Base-by-base conservation (phyloP, 495 filamentous ascomycete species). In the Hypoxylon lienhwacheense region DNA sequence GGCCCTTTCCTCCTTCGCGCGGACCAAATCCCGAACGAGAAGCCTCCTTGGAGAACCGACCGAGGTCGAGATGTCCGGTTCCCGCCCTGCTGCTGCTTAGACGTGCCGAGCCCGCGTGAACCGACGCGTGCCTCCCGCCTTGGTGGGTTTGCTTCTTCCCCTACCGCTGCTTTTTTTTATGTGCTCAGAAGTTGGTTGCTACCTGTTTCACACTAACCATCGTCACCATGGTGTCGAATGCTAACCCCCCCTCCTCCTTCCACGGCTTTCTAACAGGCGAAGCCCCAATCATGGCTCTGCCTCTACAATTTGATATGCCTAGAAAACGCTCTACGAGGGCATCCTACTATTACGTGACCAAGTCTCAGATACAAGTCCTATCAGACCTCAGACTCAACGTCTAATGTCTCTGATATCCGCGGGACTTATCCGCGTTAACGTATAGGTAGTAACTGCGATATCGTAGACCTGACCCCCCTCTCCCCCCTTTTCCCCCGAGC, bases 111-210 rank as follows among this genome's bases (percentile, higher is more conserved):
- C 26, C 43, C 25, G 49, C 32, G 34, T 44, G 26, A 20, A 21
- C 49, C 25, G 56, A 60, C 49, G 45, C 33, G 39, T 52, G 34
- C 33, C 17, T 28, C 36, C 17, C 36, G 19, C 7, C 21, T 14
- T 16, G 16, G 25, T 41, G 12, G 19, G 34, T 16, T 37, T 50
- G 45, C 37, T 8, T 29, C 44, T 43, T 31, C n/a, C 14, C 45
- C 31, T 29, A 48, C 21, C 32, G 36, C 35, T 26, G 12, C 14
- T 15, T 10, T 24, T 6, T 25, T 11, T 15, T 34, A 12, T 7
- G 19, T 46, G 20, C 20, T 33, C 29, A 35, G 43, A 26, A 7
- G 16, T 33, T 46, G 28, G 19, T 15, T 33, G 19, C 22, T 25
- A 28, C 43, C 29, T n/a, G n/a, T n/a, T n/a, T n/a, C n/a, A n/a